phyloP scores from a whole-genome alignment of 768 basidiomycete species.

The Naematelia encephala region DNA sequence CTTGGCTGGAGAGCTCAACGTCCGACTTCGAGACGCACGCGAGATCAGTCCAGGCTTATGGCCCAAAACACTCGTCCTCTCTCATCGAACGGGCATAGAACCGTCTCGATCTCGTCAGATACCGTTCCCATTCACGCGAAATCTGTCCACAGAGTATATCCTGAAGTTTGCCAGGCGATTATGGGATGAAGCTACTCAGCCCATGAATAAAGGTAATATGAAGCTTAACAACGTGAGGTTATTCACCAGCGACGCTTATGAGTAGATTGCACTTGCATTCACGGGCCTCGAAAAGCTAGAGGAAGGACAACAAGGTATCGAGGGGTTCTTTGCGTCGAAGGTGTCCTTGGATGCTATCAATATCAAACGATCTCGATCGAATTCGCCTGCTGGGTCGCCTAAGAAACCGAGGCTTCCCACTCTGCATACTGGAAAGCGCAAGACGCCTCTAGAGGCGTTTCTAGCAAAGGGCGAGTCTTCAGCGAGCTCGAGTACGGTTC shows the following conservation, averaged over 20 bases:
- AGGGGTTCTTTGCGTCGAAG: slow-evolving; percentile 68
- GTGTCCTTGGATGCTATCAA: slow-evolving; percentile 14
- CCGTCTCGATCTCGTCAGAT: slow-evolving; percentile 73
- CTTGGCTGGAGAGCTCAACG: slow-evolving; percentile 81
- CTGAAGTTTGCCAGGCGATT: slow-evolving; percentile 71
- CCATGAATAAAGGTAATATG: slow-evolving; percentile 51
- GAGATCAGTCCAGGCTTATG: slow-evolving; percentile 69
- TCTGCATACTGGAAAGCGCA: slow-evolving; percentile 31
- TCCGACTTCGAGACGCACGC: slow-evolving; percentile 78
- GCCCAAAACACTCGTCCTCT: slow-evolving; percentile 87
- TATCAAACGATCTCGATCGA: slow-evolving; percentile 27
- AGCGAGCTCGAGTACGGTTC: background rate
- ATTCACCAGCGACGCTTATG: background rate
- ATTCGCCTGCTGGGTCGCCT: slow-evolving; percentile 17
- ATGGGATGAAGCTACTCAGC: slow-evolving; percentile 81
- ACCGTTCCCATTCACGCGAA: slow-evolving; percentile 76
- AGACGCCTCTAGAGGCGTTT: slow-evolving; percentile 31
- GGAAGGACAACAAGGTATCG: slow-evolving; percentile 77
- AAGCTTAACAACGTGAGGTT: slow-evolving; percentile 66
- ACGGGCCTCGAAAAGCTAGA: slow-evolving; percentile 44
- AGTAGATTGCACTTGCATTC: slow-evolving; percentile 44
- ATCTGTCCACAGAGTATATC: slow-evolving; percentile 72
- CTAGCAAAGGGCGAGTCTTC: slow-evolving; percentile 23
- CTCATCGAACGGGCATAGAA: slow-evolving; percentile 70
- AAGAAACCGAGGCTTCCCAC: slow-evolving; percentile 40